phyloP scores from a whole-genome alignment of 1,284 basidiomycete species.

The Boletus austroedulis region DNA sequence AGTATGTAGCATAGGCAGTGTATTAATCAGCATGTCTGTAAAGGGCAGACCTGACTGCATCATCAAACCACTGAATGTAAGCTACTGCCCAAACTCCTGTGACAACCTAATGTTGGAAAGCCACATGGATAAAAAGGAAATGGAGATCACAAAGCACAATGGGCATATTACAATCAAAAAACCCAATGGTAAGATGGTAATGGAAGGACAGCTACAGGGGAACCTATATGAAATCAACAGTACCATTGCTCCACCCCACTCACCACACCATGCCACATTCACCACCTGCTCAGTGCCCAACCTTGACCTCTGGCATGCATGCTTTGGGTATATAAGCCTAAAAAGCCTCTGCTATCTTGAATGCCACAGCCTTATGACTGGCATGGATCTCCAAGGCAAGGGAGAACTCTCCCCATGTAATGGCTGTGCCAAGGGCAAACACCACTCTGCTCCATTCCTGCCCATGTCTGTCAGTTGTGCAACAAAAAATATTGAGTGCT shows the following conservation, averaged over 20 bases:
- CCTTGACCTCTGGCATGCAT: not conserved
- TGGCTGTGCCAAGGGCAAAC: not conserved
- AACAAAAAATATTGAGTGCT: not conserved
- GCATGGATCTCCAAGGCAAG: too few relatives aligned
- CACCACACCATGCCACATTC: not conserved
- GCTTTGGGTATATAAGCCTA: not conserved
- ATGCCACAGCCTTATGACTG: too few relatives aligned
- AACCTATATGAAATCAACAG: not conserved
- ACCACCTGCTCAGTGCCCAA: not conserved
- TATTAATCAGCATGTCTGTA: too few relatives aligned
- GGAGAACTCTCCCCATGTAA: too few relatives aligned
- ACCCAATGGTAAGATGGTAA: not conserved
- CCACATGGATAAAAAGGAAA: not conserved
- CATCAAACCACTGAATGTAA: too few relatives aligned
- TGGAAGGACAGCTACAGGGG: not conserved
- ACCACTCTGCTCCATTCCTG: too few relatives aligned
- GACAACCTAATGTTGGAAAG: too few relatives aligned
- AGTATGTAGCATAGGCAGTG: too few relatives aligned
- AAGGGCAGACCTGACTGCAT: too few relatives aligned
- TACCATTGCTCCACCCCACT: not conserved
- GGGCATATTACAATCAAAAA: not conserved
- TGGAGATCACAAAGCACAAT: not conserved
- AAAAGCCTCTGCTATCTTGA: not conserved
- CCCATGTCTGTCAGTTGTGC: too few relatives aligned
- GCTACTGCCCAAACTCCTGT: too few relatives aligned